Base-by-base conservation (phyloP, 805 yeast genomes). In the Starmerella floris region DNA sequence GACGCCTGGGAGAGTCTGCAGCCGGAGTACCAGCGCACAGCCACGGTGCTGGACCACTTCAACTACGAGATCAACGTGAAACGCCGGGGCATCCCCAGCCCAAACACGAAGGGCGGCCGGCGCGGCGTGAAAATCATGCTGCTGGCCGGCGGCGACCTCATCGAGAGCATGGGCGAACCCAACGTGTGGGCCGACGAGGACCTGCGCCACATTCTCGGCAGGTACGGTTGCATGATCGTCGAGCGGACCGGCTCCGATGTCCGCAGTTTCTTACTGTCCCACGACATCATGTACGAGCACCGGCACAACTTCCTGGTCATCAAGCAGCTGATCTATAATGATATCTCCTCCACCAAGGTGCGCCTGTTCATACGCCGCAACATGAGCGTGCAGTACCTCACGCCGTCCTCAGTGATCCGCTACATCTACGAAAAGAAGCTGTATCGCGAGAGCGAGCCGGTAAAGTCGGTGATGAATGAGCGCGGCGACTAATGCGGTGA, bases 151-250 rank as follows among this genome's bases (percentile, higher is more conserved):
- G 98, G 98, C 34, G 98, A 91, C 62, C 71, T 91, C 53, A 91
- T 91, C 41, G 98, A 91, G 61, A 79, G 93, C 35, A 91, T 91
- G 97, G 98, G 98, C n/a, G 98, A 91, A 62, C 97, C 98, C 20
- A 91, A 88, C 56, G 98, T 91, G 30, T 91, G 98, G 98, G 94
- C 94, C 1, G 97, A 88, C 60, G 79, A 73, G 44, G 98, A 91
- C 62, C 68, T 91, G 55, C 94, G 85, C 56, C 98, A 91, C 60
- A 91, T 91, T 37, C 69, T 91, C 52, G 98, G 98, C 23, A 79
- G 82, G 48, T 91, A 91, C 62, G 98, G 98, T 2, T 91, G 98
- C 65, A 66, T 91, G 49, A 91, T 91, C 39, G 95, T 91, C 20
- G 98, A 91, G 66, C 72, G 98, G 53, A 88, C 98, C 0, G 98